Evolutionary conservation across 2,329 filamentous ascomycete species (phyloP).

Genomic region (Magnaporthiopsis incrustans): DNA sequence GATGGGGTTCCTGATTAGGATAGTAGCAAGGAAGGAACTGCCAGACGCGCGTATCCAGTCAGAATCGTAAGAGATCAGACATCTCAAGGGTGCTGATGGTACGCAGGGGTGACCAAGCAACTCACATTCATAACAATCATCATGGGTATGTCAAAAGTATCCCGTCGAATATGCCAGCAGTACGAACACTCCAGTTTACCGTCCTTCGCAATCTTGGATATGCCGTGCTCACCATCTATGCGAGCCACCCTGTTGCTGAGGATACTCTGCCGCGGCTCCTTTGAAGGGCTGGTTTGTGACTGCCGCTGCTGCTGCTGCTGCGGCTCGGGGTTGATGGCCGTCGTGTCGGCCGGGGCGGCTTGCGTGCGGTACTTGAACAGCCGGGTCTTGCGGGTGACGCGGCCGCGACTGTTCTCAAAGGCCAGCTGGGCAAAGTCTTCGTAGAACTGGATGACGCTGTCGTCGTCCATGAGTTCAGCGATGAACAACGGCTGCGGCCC

Average conservation of each 20-base stretch:
- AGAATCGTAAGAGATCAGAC: neutral
- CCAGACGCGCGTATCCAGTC: neutral
- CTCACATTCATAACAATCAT: slow-evolving; percentile 96
- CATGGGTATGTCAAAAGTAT: slow-evolving; percentile 98
- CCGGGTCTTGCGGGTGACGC: slow-evolving; percentile 74
- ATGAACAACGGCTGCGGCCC: slow-evolving; percentile 76
- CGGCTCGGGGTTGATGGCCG: slow-evolving; percentile 19
- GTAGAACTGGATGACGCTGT: slow-evolving; percentile 89
- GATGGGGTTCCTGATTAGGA: slow-evolving; percentile 46
- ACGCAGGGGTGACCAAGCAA: slow-evolving; percentile 17
- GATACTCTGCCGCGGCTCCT: slow-evolving; percentile 38
- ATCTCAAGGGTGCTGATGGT: too few species aligned
- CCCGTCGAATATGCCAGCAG: slow-evolving; percentile 93
- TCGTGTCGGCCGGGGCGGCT: slow-evolving; percentile 11
- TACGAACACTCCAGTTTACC: slow-evolving; percentile 93
- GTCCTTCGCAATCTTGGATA: slow-evolving; percentile 74
- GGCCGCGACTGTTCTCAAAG: slow-evolving; percentile 83
- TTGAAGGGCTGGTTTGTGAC: slow-evolving; percentile 28
- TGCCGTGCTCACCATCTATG: slow-evolving; percentile 67
- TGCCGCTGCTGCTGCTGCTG: neutral
- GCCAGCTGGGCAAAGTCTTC: slow-evolving; percentile 90
- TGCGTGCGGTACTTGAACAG: slow-evolving; percentile 81
- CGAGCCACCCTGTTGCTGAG: slow-evolving; percentile 52
- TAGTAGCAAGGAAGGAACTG: slow-evolving; percentile 55
- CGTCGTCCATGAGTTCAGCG: slow-evolving; percentile 86